phyloP scores from a whole-genome alignment of 192 early-diverging fungal species.

The Backusella macrospora region DNA sequence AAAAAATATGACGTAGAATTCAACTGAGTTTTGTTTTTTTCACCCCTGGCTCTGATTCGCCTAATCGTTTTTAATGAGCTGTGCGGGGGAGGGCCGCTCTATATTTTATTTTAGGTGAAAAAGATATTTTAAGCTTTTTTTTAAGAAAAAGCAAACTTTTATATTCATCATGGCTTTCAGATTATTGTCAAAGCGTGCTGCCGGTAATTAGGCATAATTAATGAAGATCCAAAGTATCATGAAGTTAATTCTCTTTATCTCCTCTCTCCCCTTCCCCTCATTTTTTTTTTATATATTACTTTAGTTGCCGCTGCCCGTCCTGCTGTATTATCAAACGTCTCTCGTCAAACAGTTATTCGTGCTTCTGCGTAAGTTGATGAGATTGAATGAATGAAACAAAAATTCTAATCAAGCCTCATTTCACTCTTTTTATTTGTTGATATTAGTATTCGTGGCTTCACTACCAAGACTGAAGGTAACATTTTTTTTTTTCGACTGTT shows the following conservation, averaged over 20 bases:
- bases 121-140: neutral
- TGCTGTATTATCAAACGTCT: slow-evolving; percentile 19
- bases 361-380: slow-evolving; percentile 22
- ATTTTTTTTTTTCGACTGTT: neutral
- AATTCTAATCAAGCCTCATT: too few species aligned
- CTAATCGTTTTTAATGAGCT: neutral
- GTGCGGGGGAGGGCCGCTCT: slow-evolving; percentile 1
- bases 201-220: slow-evolving; percentile 15
- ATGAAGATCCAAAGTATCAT: neutral
- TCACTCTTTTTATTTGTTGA: neutral
- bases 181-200: slow-evolving; percentile 37
- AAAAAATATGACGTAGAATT: slow-evolving; percentile 8
- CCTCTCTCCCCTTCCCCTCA: neutral
- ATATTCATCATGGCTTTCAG: slow-evolving; percentile 31
- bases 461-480: slow-evolving; percentile 31
- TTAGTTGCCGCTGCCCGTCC: slow-evolving; percentile 29
- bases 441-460: slow-evolving; percentile 36
- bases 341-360: slow-evolving; percentile 29
- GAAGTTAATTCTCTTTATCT: neutral
- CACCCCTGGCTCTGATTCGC: slow-evolving; percentile 6
- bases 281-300: neutral
- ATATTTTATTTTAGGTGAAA: neutral
- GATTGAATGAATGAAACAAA: too few species aligned
- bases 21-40: neutral
- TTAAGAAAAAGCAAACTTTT: neutral